Evolutionary conservation across 1,139 yeast species (phyloP), one percentile per base, ranked within the genome.

Genomic region (Geotrichum cucujoidarum): DNA sequence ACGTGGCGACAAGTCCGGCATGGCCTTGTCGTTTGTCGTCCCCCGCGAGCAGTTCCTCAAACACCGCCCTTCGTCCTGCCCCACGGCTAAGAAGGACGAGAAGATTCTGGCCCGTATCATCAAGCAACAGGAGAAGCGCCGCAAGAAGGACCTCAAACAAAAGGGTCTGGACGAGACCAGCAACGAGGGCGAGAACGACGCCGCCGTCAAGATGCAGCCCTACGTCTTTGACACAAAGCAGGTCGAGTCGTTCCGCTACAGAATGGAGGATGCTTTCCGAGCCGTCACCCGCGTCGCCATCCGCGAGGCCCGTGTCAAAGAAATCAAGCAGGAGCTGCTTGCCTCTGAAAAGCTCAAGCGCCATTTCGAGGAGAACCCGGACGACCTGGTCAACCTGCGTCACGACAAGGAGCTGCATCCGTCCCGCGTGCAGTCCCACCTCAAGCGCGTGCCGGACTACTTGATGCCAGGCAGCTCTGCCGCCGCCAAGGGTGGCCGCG

Each of bases 291-390:
- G 80, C 53, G 82, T 86, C 6, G 86, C 96, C 1, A 78, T 94
- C 24, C 81, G 97, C 67, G 97, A 92, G 62, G 97, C 98, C 1
- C 79, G 98, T 61, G 78, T 90, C 49, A 85, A 81, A 63, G 99
- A 94, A 65, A 76, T 94, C 64, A 85, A 86, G 64, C 78, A 83
- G 60, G 98, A 94, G 66, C 74, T 94, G 64, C 72, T 94, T 54
- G 80, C 90, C 39, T 85, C 95, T 56, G 97, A 89, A 55, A 89
- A 88, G 62, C 76, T 94, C 63, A 89, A 89, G 67, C 79, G 97
- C 61, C 95, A 89, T 69, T 94, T 94, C 62, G 97, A 92, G 67
- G 98, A 92, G 63, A 92, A 92, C 64, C 98, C 98, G n/a, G 95
- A 88, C 61, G 98, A 94, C 67, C 75, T 92, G 61, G 81, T 81